phyloP scores from a whole-genome alignment of 2,329 filamentous ascomycete species.

The Pyricularia pennisetigena region DNA sequence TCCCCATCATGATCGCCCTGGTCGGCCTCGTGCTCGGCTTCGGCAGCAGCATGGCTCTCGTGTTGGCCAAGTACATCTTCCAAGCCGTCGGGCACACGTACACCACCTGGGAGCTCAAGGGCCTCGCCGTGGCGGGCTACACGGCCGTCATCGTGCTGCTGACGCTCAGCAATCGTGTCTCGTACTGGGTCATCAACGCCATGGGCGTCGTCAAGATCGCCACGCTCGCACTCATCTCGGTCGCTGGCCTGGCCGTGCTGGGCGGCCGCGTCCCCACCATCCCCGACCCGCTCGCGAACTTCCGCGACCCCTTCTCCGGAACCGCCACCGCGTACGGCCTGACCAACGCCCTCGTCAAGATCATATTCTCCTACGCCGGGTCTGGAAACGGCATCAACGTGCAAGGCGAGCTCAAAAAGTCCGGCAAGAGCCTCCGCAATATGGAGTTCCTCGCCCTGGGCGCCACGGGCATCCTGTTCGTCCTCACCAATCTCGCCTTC shows the following conservation, averaged over 20 bases:
- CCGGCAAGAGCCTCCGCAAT: not conserved
- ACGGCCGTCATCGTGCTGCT: slow-evolving; percentile 43
- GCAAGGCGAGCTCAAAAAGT: slow-evolving; percentile 38
- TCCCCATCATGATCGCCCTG: slow-evolving; percentile 53
- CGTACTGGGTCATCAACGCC: slow-evolving; percentile 38
- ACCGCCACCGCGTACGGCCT: slow-evolving; percentile 22
- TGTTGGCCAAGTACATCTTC: slow-evolving; percentile 7
- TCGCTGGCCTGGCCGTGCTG: slow-evolving; percentile 47
- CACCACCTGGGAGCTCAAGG: slow-evolving; percentile 49
- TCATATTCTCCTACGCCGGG: slow-evolving; percentile 46
- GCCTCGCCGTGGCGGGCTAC: slow-evolving; percentile 53
- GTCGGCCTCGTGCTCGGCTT: slow-evolving; percentile 54
- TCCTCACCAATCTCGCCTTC: slow-evolving; percentile 56
- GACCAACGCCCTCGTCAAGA: slow-evolving; percentile 47
- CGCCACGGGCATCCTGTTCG: slow-evolving; percentile 48
- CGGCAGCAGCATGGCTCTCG: slow-evolving; percentile 51
- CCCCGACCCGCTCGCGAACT: slow-evolving; percentile 39
- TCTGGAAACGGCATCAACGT: slow-evolving; percentile 49
- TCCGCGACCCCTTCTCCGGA: slow-evolving; percentile 42
- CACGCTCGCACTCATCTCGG: slow-evolving; percentile 46
- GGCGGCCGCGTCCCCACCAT: slow-evolving; percentile 40
- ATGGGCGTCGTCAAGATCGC: slow-evolving; percentile 46
- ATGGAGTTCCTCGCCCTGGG: slow-evolving; percentile 35
- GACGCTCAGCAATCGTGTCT: slow-evolving; percentile 39
- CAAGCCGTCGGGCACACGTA: not conserved